Conservation (phyloP, 768 basidiomycete genomes). For the Rhizopogon vesiculosus region DNA sequence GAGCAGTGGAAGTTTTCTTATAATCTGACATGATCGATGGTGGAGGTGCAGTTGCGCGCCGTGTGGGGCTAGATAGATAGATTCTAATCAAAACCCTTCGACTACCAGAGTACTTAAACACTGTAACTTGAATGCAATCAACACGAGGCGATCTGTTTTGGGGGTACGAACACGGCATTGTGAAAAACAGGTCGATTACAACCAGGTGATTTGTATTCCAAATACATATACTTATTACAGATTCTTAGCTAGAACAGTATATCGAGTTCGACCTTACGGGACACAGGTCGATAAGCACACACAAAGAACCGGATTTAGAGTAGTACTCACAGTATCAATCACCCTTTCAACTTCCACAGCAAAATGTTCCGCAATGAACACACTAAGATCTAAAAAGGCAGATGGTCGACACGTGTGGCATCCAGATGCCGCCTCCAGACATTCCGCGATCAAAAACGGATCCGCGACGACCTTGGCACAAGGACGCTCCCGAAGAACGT, state of each 20-base stretch:
- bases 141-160: not conserved
- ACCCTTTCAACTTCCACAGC: slow-evolving; percentile 18
- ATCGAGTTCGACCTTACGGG: slow-evolving; percentile 25
- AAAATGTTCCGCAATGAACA: slow-evolving; percentile 27
- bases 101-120: not conserved
- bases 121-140: not conserved
- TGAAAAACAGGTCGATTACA: too few species aligned
- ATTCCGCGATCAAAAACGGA: slow-evolving; percentile 26
- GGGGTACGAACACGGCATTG: not conserved
- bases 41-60: not conserved
- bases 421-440: slow-evolving; percentile 20
- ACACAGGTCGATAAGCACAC: slow-evolving; percentile 3
- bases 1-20: not conserved
- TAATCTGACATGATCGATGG: not conserved
- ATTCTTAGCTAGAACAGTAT: slow-evolving; percentile 18
- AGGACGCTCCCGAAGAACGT: slow-evolving; percentile 24
- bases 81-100: too few species aligned
- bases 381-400: slow-evolving; percentile 26
- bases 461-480: slow-evolving; percentile 26
- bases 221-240: not conserved
- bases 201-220: not conserved
- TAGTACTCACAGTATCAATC: slow-evolving; percentile 10
- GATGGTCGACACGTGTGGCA: slow-evolving; percentile 26
- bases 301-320: not conserved
- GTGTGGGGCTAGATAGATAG: not conserved